phyloP scores from a whole-genome alignment of 257 asterid species.

The Handroanthus guayacan region DNA sequence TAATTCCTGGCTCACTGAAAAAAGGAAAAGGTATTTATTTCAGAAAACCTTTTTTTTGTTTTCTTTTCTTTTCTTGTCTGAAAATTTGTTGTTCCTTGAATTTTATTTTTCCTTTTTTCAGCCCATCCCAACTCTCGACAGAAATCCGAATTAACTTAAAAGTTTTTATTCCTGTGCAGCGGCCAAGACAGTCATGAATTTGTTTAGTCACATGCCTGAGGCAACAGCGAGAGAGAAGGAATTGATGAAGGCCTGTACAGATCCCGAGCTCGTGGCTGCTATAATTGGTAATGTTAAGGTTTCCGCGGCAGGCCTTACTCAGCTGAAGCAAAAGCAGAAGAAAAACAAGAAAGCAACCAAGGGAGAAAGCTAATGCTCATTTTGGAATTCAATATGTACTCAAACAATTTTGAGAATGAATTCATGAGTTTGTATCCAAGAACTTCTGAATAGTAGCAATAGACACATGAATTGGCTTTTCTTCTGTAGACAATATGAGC shows the following conservation, averaged over 20 bases:
- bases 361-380: slow-evolving; percentile 40
- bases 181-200: slow-evolving; percentile 87
- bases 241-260: slow-evolving; percentile 98
- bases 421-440: neutral
- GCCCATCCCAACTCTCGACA: neutral
- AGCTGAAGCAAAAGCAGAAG: slow-evolving; percentile 92
- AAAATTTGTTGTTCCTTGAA: slow-evolving; percentile 11
- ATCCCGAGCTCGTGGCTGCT: slow-evolving; percentile 94
- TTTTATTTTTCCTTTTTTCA: neutral
- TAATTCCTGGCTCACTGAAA: slow-evolving; percentile 90
- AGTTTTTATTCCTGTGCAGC: slow-evolving; percentile 53
- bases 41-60: neutral
- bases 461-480: slow-evolving; percentile 1
- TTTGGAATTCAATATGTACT: neutral
- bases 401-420: neutral
- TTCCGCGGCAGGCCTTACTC: slow-evolving; percentile 93
- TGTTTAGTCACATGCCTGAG: slow-evolving; percentile 80
- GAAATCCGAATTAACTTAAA: neutral
- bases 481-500: neutral
- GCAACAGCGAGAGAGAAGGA: slow-evolving; percentile 89
- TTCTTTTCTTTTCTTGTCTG: neutral
- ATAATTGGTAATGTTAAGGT: slow-evolving; percentile 87
- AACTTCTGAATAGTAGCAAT: neutral
- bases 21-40: slow-evolving; percentile 83
- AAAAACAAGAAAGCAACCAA: slow-evolving; percentile 79